Conservation (phyloP, 352 stramenopile genomes). For the Blastocystis hominis region DNA sequence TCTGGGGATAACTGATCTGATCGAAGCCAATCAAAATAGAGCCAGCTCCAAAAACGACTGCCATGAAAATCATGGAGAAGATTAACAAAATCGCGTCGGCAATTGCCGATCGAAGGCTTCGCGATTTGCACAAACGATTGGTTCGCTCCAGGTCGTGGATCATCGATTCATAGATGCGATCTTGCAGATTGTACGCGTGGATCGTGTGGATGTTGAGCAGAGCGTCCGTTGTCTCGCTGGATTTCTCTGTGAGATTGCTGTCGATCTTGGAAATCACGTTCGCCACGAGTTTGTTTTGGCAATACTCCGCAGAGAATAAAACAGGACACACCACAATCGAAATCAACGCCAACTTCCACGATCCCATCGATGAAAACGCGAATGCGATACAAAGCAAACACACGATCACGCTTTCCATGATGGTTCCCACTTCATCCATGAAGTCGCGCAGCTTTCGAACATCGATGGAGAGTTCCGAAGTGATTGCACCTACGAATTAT, state of each 20-base stretch:
- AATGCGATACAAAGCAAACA: not conserved
- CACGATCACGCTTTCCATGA: not conserved
- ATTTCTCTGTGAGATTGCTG: not conserved
- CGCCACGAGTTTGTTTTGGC: not conserved
- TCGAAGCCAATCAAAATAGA: not conserved
- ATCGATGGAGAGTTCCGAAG: not conserved
- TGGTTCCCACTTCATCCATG: not conserved
- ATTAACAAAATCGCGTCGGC: not conserved
- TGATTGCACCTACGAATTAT: not conserved
- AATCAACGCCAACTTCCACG: not conserved
- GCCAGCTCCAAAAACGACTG: not conserved
- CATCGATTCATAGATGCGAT: no score
- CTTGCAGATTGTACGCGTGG: not conserved
- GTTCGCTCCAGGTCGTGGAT: no score
- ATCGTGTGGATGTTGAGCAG: not conserved
- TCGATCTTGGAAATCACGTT: no score
- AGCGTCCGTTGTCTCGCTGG: not conserved
- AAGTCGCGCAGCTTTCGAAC: slow-evolving; percentile 5
- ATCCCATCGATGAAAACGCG: not conserved
- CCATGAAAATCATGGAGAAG: not conserved
- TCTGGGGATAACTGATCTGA: not conserved
- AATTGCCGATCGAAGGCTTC: not conserved
- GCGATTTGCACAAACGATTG: not conserved
- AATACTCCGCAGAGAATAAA: not conserved
- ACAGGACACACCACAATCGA: slow-evolving; percentile 20